Conservation (phyloP, 805 yeast genomes). For the Zygotorulaspora sp. region DNA sequence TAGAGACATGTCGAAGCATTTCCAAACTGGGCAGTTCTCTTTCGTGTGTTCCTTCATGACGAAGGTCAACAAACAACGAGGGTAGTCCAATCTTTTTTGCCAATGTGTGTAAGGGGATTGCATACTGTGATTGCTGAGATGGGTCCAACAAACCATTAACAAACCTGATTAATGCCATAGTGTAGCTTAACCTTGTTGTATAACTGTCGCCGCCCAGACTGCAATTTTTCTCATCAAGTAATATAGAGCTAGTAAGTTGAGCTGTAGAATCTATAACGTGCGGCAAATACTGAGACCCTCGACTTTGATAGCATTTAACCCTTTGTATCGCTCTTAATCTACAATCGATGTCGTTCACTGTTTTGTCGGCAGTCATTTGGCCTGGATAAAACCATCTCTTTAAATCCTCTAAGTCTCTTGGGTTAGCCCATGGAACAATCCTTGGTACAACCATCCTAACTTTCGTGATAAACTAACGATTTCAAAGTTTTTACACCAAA, state of each 20-base stretch:
- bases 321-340: constrained; percentile 46
- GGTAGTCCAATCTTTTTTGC: constrained; percentile 72
- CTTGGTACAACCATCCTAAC: constrained; percentile 27
- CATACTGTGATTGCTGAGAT: constrained; percentile 69
- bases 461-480: no score
- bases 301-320: constrained; percentile 50
- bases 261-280: constrained; percentile 70
- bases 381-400: constrained; percentile 50
- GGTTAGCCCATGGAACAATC: constrained; percentile 38
- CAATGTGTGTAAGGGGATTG: constrained; percentile 69
- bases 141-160: constrained; percentile 92
- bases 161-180: constrained; percentile 75
- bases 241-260: constrained; percentile 46
- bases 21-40: constrained; percentile 60
- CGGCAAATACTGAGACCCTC: constrained; percentile 55
- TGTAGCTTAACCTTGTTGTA: constrained; percentile 48
- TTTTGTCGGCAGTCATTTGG: constrained; percentile 20
- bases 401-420: constrained; percentile 43
- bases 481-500: no score
- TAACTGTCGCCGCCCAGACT: constrained; percentile 19
- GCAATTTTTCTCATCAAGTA: constrained; percentile 39
- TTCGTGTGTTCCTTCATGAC: constrained; percentile 93
- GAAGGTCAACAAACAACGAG: constrained; percentile 74
- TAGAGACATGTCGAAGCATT: constrained; percentile 56
- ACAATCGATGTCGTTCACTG: constrained; percentile 7